phyloP scores from a whole-genome alignment of 2,329 filamentous ascomycete species.

The Venturia aucupariae region DNA sequence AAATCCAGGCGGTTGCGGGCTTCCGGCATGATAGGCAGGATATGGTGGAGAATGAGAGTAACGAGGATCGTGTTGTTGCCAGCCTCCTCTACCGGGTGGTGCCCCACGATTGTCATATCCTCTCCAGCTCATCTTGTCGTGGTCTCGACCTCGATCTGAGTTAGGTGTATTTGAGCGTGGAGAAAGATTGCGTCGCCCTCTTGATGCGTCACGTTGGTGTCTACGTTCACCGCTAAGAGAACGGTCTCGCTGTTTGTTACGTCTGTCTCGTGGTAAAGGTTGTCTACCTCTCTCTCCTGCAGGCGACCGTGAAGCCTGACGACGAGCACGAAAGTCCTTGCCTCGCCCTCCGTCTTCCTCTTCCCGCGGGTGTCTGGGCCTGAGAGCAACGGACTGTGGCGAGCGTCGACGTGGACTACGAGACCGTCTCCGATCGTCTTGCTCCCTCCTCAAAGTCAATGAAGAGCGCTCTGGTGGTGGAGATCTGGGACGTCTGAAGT shows the following conservation, averaged over 20 bases:
- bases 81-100: slow-evolving; percentile 2
- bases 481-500: slow-evolving; percentile 7
- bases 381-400: background rate
- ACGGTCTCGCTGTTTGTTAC: slow-evolving; percentile 3
- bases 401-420: slow-evolving; percentile 1
- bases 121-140: slow-evolving; percentile 17
- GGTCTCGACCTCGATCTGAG: slow-evolving; percentile 19
- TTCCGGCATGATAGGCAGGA: slow-evolving; percentile 38
- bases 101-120: slow-evolving; percentile 12
- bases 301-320: slow-evolving; percentile 1
- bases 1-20: slow-evolving; percentile 42
- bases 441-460: background rate
- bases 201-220: slow-evolving; percentile 1
- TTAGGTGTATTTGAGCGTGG: background rate
- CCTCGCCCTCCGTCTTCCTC: background rate
- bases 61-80: slow-evolving; percentile 10
- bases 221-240: background rate
- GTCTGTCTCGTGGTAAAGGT: background rate
- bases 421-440: background rate
- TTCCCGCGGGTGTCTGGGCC: background rate
- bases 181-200: background rate
- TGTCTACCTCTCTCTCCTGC: slow-evolving; percentile 5
- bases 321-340: background rate
- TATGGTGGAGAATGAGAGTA: slow-evolving; percentile 53
- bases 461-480: background rate